A percentile compares a stretch with the other conserved stretches of the same genome.
These are phyloP conservation scores for Paramecium sonneborni DNA, from an alignment of 73 alveolate genomes.

Conservation along the genomic window DNA sequence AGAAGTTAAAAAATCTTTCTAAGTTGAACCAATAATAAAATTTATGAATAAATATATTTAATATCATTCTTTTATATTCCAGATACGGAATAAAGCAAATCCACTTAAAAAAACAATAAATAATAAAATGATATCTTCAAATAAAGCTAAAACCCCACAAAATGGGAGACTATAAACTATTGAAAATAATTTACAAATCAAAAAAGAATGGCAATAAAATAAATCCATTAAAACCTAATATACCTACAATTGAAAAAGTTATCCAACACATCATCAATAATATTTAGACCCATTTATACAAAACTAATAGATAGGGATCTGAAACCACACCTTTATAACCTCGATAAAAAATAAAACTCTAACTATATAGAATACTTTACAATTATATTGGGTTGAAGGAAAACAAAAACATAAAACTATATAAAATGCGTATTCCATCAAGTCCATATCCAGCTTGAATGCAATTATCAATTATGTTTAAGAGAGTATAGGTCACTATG, in stretches of 20 bases:
- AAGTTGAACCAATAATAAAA: background rate
- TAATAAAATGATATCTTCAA: background rate
- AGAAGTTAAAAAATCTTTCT: background rate
- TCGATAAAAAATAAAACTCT: slow-evolving; percentile 43
- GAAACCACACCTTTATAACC: slow-evolving; percentile 38
- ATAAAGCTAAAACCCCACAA: slow-evolving; percentile 7
- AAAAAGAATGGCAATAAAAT: background rate
- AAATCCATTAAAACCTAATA: slow-evolving; percentile 52
- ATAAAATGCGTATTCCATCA: slow-evolving; percentile 33
- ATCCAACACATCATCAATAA: slow-evolving; percentile 41
- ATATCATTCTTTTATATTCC: slow-evolving; percentile 11
- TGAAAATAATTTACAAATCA: background rate
- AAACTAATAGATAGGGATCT: background rate
- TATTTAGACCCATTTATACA: slow-evolving; percentile 49
- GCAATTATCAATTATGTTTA: slow-evolving; percentile 22
- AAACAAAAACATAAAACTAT: slow-evolving; percentile 41
- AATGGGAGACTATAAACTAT: background rate
- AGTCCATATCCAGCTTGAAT: background rate
- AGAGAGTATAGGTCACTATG: background rate
- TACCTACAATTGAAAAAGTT: background rate
- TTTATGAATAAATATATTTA: background rate
- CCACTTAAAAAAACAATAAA: background rate
- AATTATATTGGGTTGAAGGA: slow-evolving; percentile 51
- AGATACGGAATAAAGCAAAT: background rate
- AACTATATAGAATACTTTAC: background rate